These are phyloP conservation scores for Erythrobasidium yunnanense DNA, from an alignment of 768 basidiomycete genomes.

Conservation along the genomic window DNA sequence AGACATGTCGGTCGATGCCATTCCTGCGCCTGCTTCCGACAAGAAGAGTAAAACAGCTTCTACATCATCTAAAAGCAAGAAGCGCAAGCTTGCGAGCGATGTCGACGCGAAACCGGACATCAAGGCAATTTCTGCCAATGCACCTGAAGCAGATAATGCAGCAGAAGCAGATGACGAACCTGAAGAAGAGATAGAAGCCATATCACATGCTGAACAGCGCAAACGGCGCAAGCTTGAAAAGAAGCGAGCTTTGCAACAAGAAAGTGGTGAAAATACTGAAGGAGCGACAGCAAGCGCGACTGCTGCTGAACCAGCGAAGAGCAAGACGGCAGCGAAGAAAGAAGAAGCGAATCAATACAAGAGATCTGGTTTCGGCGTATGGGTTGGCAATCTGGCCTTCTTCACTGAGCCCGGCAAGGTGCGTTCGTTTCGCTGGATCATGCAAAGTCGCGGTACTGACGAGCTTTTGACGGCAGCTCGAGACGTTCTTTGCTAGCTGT, in stretches of 20 bases:
- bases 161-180: no score
- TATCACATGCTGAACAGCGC: constrained; percentile 19
- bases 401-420: constrained; percentile 71
- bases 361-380: constrained; percentile 70
- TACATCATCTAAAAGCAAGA: no score
- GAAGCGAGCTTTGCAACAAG: constrained; percentile 28
- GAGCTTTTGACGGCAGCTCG: constrained; percentile 16
- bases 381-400: constrained; percentile 91
- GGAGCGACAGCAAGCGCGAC: constrained; percentile 30
- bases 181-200: constrained; percentile 17
- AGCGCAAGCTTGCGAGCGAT: no score
- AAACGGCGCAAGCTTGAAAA: constrained; percentile 28
- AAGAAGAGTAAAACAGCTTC: no score
- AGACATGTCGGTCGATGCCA: no score
- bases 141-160: no score
- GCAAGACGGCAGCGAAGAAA: constrained; percentile 41
- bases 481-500: constrained; percentile 56
- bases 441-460: constrained; percentile 28
- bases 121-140: no score
- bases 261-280: constrained; percentile 37
- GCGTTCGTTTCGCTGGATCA: constrained; percentile 38
- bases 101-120: no score
- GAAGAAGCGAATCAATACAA: constrained; percentile 40
- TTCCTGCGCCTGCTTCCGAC: no score
- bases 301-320: constrained; percentile 43